Evolutionary conservation across 352 stramenopile genomes (phyloP), one percentile per base, ranked within the genome.

Genomic region (Pythium aristosporum): DNA sequence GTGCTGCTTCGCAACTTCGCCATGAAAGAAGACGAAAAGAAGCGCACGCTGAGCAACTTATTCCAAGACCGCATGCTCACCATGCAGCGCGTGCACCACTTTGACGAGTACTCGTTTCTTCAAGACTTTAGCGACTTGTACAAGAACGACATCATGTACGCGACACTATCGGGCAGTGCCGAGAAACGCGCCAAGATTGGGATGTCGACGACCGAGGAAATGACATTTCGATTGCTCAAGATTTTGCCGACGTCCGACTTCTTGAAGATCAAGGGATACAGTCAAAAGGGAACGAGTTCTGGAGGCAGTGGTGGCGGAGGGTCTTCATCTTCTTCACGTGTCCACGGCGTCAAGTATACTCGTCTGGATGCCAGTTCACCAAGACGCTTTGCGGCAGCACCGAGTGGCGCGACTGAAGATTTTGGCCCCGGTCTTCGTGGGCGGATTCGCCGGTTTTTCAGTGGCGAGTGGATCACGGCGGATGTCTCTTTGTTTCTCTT

Each of bases 401-500:
- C 36, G n/a, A 46, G 20, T 32, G 23, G n/a, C 25, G 53, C 12
- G 15, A 21, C 37, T 30, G 39, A 64, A 34, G 67, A 69, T 23
- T 65, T 67, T 48, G 62, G 59, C 2, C 55, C 62, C 21, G 58
- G 61, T 5, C 36, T 73, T 42, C 52, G 53, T n/a, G 67, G 61
- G 11, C 67, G 67, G 3, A 57, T 88, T n/a, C 72, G 74, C 13
- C 69, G 77, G 1, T 90, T 90, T 52, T 86, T 88, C 49, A 65
- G 75, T 36, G 79, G 85, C 0, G 69, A 86, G 39, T 94, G 85
- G 83, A 76, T 93, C 18, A 92, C 83, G 32, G 74, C 82, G 5
- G 86, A 94, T 51, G 80, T 92, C 0, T 93, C 86, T 3, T 57
- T 92, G 15, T 94, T 93, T 51, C 20, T 92, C 0, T 94, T 94